Evolutionary conservation across 1,139 yeast genomes (phyloP).

Genomic region (Yamadazyma epiphylla): DNA sequence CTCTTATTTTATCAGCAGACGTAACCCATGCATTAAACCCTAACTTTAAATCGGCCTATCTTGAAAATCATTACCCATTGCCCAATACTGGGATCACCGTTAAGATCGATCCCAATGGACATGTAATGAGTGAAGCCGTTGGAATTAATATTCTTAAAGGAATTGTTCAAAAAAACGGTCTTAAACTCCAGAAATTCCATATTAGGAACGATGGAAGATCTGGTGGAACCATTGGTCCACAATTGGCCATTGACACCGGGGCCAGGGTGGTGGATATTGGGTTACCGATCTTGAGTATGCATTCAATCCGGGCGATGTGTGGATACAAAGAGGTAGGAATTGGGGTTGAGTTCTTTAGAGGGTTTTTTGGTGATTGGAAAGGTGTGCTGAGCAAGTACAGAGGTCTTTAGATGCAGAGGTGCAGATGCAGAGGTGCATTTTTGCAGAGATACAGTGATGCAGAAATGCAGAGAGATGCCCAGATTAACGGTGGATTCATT

Average conservation of each 20-base stretch:
- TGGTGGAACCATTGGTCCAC: slow-evolving; percentile 82
- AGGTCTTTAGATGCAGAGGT: slow-evolving; percentile 8
- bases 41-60: slow-evolving; percentile 56
- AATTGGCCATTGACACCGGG: slow-evolving; percentile 61
- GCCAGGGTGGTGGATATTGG: slow-evolving; percentile 77
- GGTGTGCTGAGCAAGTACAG: slow-evolving; percentile 6
- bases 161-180: slow-evolving; percentile 56
- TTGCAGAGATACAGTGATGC: too few relatives aligned
- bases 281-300: slow-evolving; percentile 78
- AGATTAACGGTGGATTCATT: too few relatives aligned
- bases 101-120: slow-evolving; percentile 72
- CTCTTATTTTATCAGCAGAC: slow-evolving; percentile 55
- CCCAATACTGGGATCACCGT: slow-evolving; percentile 75
- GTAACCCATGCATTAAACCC: slow-evolving; percentile 66
- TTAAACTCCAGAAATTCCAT: slow-evolving; percentile 64
- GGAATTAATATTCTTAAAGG: slow-evolving; percentile 65
- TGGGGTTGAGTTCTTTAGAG: slow-evolving; percentile 61
- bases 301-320: slow-evolving; percentile 71
- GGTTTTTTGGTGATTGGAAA: slow-evolving; percentile 62
- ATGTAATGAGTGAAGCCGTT: slow-evolving; percentile 76
- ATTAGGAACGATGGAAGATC: slow-evolving; percentile 69
- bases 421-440: too few relatives aligned
- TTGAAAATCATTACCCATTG: slow-evolving; percentile 70
- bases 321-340: slow-evolving; percentile 69
- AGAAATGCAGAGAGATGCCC: too few relatives aligned